Evolutionary conservation across 768 basidiomycete species (phyloP), one percentile per base, ranked within the genome.

Genomic region (Collybia nuda): DNA sequence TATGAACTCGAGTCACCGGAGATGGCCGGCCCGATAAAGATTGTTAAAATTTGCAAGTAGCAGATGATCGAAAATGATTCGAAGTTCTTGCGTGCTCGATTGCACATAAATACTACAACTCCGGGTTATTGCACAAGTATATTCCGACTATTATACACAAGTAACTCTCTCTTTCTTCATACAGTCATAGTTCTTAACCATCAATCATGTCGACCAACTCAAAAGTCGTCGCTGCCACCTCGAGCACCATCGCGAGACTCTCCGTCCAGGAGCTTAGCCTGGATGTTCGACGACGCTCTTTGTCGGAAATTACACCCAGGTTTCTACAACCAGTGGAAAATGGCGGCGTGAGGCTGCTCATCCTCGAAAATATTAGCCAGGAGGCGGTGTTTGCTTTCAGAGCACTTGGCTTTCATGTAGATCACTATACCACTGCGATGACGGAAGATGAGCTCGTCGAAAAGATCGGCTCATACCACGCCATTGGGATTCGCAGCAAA

Each of bases 401-500:
- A 54, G 75, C 78, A 1, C 85, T 93, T 59, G 94, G 96, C 17
- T 98, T 88, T 76, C 81, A 85, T 69, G 94, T 99, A 47, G 95
- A 98, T 67, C 93, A 95, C 71, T 77, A 78, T 60, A 76, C 85
- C 55, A 88, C 86, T 62, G 87, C 95, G 50, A 81, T 93, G 75
- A 81, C 81, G n/a, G 97, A 98, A 74, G 88, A 90, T 45, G 95
- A 98, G 74, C 90, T 99, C 51, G 70, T 98, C 15, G 76, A 85
- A 44, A 87, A 85, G 61, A 88, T 93, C 39, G 81, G 85, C 52
- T 71, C 77, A 2, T 98, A 97, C 70, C 92, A 98, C 62, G 96
- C 89, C 51, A 84, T 99, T 56, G 97, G 97, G 47, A 99, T 99
- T 66, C 86, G 97, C 44, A 92, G 89, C 74, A 99, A 99, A 71